These are phyloP conservation scores for Solanum okadae DNA, from an alignment of 257 asterid genomes.

Conservation along the genomic window DNA sequence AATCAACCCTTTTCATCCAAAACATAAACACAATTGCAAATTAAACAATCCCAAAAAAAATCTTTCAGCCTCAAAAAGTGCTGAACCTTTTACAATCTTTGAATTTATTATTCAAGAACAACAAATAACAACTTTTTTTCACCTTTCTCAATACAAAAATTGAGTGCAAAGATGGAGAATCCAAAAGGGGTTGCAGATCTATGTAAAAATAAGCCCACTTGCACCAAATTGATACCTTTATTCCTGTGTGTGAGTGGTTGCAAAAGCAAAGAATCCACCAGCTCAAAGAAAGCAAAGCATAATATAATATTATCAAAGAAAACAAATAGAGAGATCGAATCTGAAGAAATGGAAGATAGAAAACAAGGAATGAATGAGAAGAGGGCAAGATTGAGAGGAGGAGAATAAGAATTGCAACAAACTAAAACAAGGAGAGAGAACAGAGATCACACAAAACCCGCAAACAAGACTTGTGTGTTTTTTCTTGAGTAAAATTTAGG, in stretches of 20 bases:
- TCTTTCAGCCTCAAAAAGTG: neutral
- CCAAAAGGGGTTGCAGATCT: neutral
- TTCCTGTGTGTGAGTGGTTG: neutral
- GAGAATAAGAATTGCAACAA: neutral
- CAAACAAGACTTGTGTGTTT: neutral
- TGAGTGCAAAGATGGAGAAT: neutral
- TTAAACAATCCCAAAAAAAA: neutral
- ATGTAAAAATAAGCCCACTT: neutral
- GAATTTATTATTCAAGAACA: neutral
- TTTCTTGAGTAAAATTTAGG: neutral
- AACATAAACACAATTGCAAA: neutral
- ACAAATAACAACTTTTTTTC: neutral
- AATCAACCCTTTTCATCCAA: neutral
- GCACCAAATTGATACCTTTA: neutral
- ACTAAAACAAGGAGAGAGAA: neutral
- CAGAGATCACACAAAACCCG: conserved; percentile 14
- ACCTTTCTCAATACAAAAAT: neutral
- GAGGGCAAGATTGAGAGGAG: conserved; percentile 8
- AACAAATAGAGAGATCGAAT: neutral
- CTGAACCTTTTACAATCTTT: neutral
- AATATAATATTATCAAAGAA: neutral
- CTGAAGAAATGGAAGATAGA: neutral
- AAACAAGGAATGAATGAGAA: neutral
- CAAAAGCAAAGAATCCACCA: neutral
- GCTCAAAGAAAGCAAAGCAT: neutral